Base-by-base conservation (phyloP, 345 rosid species). In the Gossypium arboreum region DNA sequence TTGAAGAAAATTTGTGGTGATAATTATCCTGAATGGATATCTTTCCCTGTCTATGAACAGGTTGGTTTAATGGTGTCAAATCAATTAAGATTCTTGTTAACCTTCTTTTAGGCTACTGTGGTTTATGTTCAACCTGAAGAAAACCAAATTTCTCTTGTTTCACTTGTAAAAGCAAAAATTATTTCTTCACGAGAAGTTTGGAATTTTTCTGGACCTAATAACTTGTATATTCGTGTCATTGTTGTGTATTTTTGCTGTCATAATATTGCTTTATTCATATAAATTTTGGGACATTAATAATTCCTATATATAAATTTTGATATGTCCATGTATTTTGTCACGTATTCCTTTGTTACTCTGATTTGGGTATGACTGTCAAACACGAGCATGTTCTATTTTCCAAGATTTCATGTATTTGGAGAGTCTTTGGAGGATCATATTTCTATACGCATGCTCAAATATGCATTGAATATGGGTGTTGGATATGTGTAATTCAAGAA, bases 31-130 rank as follows among this genome's bases (percentile, higher is more conserved):
- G 92, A 87, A 41, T 93, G 99, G 99, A 93, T 96, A 79, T 96
- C 99, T 1, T 96, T 96, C 77, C 98, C 99, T 25, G 98, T 81
- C 15, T 96, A 81, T 85, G 99, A 96, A 80, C 99, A 96, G 98
- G 99, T 95, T 71, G 55, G 73, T 62, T 17, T 44, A 15, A 45
- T 9, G 41, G 25, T 60, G 48, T 20, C 18, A 12, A 25, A 20
- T 54, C 12, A 39, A n/a, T 34, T 71, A 18, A 9, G 0, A 66
- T 15, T 20, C 70, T 48, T 66, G 52, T 20, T 18, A 43, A 43
- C 50, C 9, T n/a, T 18, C 27, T 43, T 7, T 43, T 66, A 44
- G 34, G 34, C 52, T 66, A 18, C 58, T 54, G 20, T 39, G 6
- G n/a, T 13, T 39, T 12, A 9, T 25, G n/a, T 13, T 39, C 22